These are phyloP conservation scores for Passiflora organensis DNA, from an alignment of 345 rosid genomes.

Conservation along the genomic window DNA sequence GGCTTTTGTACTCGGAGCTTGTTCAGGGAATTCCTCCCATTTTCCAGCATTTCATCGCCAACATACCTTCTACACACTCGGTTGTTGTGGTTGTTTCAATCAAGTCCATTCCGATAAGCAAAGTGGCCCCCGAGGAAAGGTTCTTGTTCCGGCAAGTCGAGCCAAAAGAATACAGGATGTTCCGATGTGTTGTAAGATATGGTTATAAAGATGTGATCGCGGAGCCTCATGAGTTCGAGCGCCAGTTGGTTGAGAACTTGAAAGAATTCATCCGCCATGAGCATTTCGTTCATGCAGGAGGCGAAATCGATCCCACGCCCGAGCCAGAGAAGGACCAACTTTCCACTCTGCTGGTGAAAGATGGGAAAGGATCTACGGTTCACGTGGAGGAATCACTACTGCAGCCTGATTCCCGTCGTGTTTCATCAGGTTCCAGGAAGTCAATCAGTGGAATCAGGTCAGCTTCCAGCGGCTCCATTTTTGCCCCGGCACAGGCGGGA, in stretches of 20 bases:
- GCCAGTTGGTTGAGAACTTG: conserved; percentile 38
- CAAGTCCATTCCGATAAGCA: conserved; percentile 55
- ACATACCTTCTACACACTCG: conserved; percentile 54
- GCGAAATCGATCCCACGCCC: neutral
- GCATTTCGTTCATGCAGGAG: conserved; percentile 28
- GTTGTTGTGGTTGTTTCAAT: conserved; percentile 64
- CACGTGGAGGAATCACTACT: conserved; percentile 34
- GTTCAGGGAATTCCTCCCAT: conserved; percentile 78
- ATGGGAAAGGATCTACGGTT: conserved; percentile 19
- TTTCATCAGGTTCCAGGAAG: conserved; percentile 40
- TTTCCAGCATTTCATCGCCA: conserved; percentile 53
- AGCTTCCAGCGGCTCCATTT: conserved; percentile 9
- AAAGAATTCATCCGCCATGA: conserved; percentile 53
- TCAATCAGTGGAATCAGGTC: conserved; percentile 18
- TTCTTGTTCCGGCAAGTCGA: conserved; percentile 62
- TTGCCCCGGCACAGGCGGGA: conserved; percentile 14
- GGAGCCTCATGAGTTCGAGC: conserved; percentile 43
- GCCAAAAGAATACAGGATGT: conserved; percentile 54
- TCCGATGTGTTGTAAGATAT: conserved; percentile 69
- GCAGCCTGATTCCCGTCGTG: conserved; percentile 13
- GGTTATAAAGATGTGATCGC: conserved; percentile 49
- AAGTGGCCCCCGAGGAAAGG: conserved; percentile 43
- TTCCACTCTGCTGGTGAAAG: conserved; percentile 16
- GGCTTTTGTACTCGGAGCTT: conserved; percentile 63
- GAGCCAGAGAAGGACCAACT: conserved; percentile 7